Conservation (phyloP, 108 stramenopile genomes). For the Skeletonema potamos region DNA sequence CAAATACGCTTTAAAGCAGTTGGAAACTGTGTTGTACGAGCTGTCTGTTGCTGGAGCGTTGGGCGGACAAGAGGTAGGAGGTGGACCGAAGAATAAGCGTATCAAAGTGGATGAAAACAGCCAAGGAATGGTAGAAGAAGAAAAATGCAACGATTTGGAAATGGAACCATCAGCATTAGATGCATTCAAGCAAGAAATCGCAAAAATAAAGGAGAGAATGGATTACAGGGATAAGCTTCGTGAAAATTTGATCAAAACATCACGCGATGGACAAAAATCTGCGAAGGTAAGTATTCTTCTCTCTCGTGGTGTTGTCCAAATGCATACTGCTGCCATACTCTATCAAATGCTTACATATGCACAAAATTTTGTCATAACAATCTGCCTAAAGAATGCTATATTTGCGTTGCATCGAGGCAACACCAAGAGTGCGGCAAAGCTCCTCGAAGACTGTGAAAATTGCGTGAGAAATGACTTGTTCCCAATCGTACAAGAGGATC, state of each 20-base stretch:
- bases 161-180: conserved; percentile 10
- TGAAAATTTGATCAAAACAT: conserved; percentile 88
- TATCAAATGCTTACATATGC: no score
- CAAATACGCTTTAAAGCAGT: conserved; percentile 72
- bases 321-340: no score
- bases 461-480: conserved; percentile 66
- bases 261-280: conserved; percentile 89
- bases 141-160: conserved; percentile 8
- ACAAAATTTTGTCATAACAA: no score
- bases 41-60: conserved; percentile 60
- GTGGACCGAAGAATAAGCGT: conserved; percentile 10
- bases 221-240: conserved; percentile 80
- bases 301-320: no score
- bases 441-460: conserved; percentile 63
- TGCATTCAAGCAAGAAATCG: conserved; percentile 50
- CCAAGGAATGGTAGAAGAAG: conserved; percentile 14
- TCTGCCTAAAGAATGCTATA: conserved; percentile 92
- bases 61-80: neutral
- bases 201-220: conserved; percentile 65
- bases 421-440: conserved; percentile 43
- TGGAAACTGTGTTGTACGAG: conserved; percentile 91
- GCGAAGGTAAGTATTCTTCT: no score
- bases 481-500: conserved; percentile 80
- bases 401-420: conserved; percentile 90
- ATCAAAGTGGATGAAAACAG: conserved; percentile 8